Conservation (phyloP, 2,329 filamentous ascomycete species). For the Verticillium isaacii region DNA sequence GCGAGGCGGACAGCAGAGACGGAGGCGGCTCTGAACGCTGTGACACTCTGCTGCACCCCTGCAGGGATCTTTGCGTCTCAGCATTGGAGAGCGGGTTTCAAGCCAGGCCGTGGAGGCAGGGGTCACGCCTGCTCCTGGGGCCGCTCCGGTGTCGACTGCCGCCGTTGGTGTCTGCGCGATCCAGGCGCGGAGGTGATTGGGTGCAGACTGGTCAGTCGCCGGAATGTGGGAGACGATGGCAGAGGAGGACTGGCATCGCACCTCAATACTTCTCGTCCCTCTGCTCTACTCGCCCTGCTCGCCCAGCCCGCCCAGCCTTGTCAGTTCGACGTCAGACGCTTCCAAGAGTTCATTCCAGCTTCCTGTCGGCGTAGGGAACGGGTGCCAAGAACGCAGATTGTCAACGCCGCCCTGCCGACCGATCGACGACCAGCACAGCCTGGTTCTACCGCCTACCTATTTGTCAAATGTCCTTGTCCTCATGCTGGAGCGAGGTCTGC, state of each 20-base stretch:
- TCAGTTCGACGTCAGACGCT: background rate
- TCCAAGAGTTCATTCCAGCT: slow-evolving; percentile 3
- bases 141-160: background rate
- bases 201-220: background rate
- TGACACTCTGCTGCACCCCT: slow-evolving; percentile 8
- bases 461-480: background rate
- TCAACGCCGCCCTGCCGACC: background rate
- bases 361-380: background rate
- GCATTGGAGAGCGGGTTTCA: slow-evolving; percentile 14
- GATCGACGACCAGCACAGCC: background rate
- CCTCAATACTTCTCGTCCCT: background rate
- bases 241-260: background rate
- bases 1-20: background rate
- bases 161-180: background rate
- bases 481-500: background rate
- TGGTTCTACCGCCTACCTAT: background rate
- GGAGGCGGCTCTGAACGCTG: background rate
- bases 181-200: background rate
- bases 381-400: background rate
- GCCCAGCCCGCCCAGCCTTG: slow-evolving; percentile 7
- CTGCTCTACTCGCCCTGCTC: background rate
- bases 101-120: slow-evolving; percentile 3
- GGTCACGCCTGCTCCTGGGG: background rate
- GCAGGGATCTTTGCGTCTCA: slow-evolving; percentile 12
- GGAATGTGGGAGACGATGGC: background rate